Evolutionary conservation across 2,329 filamentous ascomycete species (phyloP).

Genomic region (Lojkania enalia): DNA sequence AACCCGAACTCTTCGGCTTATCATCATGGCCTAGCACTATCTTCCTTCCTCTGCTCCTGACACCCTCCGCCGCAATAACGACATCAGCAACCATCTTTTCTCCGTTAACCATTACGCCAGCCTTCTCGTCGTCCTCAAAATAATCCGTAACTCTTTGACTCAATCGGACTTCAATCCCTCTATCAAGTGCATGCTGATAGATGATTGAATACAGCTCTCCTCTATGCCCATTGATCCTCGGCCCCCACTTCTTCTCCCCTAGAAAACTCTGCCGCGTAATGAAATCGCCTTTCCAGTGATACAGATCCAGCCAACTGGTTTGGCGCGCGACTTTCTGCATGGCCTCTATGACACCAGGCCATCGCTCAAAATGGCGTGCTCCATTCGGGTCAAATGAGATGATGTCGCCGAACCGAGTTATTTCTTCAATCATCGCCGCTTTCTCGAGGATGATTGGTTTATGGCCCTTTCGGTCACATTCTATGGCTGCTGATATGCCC

Average conservation of each 20-base stretch:
- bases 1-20: slow-evolving; percentile 57
- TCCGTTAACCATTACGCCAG: slow-evolving; percentile 57
- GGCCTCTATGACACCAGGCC: slow-evolving; percentile 51
- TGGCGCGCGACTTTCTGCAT: slow-evolving; percentile 57
- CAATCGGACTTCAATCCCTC: slow-evolving; percentile 59
- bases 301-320: slow-evolving; percentile 61
- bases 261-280: slow-evolving; percentile 58
- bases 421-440: slow-evolving; percentile 51
- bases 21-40: slow-evolving; percentile 58
- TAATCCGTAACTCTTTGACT: slow-evolving; percentile 57
- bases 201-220: slow-evolving; percentile 63
- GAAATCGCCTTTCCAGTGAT: slow-evolving; percentile 64
- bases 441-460: slow-evolving; percentile 59
- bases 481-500: slow-evolving; percentile 65
- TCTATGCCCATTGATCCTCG: slow-evolving; percentile 63
- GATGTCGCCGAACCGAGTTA: slow-evolving; percentile 64
- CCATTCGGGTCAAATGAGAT: slow-evolving; percentile 65
- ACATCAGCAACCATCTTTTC: slow-evolving; percentile 52
- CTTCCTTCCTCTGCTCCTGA: slow-evolving; percentile 56
- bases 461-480: slow-evolving; percentile 65
- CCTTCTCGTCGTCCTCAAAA: slow-evolving; percentile 56
- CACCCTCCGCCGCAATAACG: slow-evolving; percentile 57
- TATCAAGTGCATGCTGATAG: slow-evolving; percentile 57
- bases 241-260: slow-evolving; percentile 46
- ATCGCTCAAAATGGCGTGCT: slow-evolving; percentile 61